phyloP scores from a whole-genome alignment of 2,329 filamentous ascomycete species.

The Fusarium falciforme region DNA sequence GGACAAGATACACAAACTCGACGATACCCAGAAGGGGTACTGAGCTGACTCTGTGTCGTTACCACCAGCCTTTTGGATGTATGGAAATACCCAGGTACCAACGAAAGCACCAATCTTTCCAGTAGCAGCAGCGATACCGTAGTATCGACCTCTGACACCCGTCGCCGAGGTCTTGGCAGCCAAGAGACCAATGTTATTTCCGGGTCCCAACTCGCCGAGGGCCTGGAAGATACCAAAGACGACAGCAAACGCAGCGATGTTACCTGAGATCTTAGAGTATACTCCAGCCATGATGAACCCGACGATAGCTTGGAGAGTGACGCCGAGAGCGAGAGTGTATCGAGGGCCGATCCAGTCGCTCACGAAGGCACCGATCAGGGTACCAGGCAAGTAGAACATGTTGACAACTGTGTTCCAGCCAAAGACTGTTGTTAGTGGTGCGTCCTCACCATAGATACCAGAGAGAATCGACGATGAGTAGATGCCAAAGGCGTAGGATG shows the following conservation, averaged over 20 bases:
- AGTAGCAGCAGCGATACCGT: slow-evolving; percentile 76
- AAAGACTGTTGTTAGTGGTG: slow-evolving; percentile 80
- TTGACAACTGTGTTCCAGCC: slow-evolving; percentile 93
- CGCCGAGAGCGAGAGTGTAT: slow-evolving; percentile 77
- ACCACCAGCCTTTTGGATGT: slow-evolving; percentile 73
- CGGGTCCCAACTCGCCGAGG: slow-evolving; percentile 74
- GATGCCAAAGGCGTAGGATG: slow-evolving; percentile 85
- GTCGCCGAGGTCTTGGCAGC: slow-evolving; percentile 91
- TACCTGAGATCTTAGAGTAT: slow-evolving; percentile 75
- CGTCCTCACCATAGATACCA: slow-evolving; percentile 68
- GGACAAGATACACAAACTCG: slow-evolving; percentile 79
- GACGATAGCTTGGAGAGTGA: slow-evolving; percentile 78
- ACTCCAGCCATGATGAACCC: slow-evolving; percentile 91
- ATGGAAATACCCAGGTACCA: slow-evolving; percentile 84
- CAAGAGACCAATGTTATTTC: slow-evolving; percentile 90
- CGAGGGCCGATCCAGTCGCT: slow-evolving; percentile 85
- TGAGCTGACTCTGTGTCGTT: slow-evolving; percentile 71
- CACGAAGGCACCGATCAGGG: slow-evolving; percentile 79
- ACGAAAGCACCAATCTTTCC: slow-evolving; percentile 88
- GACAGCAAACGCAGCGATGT: slow-evolving; percentile 52
- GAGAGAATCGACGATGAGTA: slow-evolving; percentile 82
- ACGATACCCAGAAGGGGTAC: slow-evolving; percentile 91
- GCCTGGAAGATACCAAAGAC: slow-evolving; percentile 54
- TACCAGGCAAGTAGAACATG: slow-evolving; percentile 88
- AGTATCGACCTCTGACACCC: slow-evolving; percentile 81